Conservation (phyloP, 345 rosid species). For the Aquilaria sinensis region DNA sequence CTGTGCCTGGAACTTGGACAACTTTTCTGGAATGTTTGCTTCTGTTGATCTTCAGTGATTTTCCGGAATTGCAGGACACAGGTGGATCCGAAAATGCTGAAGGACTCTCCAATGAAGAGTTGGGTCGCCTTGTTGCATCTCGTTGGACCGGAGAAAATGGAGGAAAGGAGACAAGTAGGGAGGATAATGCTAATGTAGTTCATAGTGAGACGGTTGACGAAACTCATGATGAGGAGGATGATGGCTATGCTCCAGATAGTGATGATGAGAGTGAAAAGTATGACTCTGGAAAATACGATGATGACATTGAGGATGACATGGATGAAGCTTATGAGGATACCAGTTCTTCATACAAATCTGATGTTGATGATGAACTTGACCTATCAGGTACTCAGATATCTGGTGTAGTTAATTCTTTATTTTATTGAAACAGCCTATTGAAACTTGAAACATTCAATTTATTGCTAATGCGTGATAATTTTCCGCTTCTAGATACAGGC, state of each 20-base stretch:
- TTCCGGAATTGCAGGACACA: constrained; percentile 32
- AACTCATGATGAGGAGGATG: constrained; percentile 43
- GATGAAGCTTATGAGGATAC: constrained; percentile 51
- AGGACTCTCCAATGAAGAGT: constrained; percentile 83
- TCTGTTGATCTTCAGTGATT: constrained; percentile 10
- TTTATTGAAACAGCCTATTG: background rate
- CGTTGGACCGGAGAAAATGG: constrained; percentile 89
- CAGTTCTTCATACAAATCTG: constrained; percentile 46
- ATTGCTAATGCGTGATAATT: background rate
- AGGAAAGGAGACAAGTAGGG: constrained; percentile 37
- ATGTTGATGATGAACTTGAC: constrained; percentile 43
- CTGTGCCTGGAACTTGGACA: constrained; percentile 10
- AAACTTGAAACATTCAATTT: constrained; percentile 5
- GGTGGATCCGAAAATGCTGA: constrained; percentile 39
- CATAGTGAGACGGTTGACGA: constrained; percentile 42
- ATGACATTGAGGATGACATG: constrained; percentile 37
- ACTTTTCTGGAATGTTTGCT: constrained; percentile 5
- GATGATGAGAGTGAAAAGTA: constrained; percentile 47
- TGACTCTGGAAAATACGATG: constrained; percentile 30
- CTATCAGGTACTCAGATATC: constrained; percentile 43
- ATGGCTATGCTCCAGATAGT: constrained; percentile 62
- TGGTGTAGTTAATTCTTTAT: background rate
- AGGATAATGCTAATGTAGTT: constrained; percentile 31
- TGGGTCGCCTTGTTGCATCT: constrained; percentile 92
- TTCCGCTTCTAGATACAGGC: constrained; percentile 33